Evolutionary conservation across 1,284 basidiomycete species (phyloP), one percentile per base, ranked within the genome.

Genomic region (Gymnopus androsaceus): DNA sequence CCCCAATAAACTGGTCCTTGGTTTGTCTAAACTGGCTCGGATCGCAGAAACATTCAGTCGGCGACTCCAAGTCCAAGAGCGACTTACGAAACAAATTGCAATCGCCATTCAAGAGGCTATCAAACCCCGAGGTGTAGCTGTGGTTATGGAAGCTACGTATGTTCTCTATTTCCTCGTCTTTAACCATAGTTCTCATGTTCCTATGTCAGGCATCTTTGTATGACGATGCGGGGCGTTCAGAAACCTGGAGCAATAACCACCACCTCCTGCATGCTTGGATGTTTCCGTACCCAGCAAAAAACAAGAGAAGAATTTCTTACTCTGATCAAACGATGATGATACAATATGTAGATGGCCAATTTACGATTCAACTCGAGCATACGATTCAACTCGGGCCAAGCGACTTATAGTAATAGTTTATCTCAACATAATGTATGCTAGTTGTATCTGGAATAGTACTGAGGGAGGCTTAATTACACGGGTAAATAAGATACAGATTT

Each of bases 201-300:
- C 14, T 52, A n/a, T 28, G 53, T 4, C 67, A 96, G 95, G 37
- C 97, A 99, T 75, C 83, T 99, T 75, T 99, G 97, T 71, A 99
- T 99, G 97, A 95, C 95, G 1, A 99, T 99, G 95, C 88, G 97
- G 57, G 97, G 97, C 38, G 97, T 99, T 1, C 97, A 99, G 74
- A 99, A 99, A 74, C 96, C 96, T 2, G 96, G 97, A 27, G 84
- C 96, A 6, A 85, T 90, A 19, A 99, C 97, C 0, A 92, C 97
- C 31, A 99, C 97, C 1, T 95, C 92, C n/a, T 98, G 95, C 64
- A 99, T 99, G 97, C 79, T 98, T 54, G 97, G 97, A 11, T 97
- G 94, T 67, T 99, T 99, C 83, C 84, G 97, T 54, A 90, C 92
- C 12, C 91, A 95, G 64, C 94, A 97, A 72, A 99, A 99, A 78